Evolutionary conservation across 257 asterid genomes (phyloP).

Genomic region (Thymus mandschuricus): DNA sequence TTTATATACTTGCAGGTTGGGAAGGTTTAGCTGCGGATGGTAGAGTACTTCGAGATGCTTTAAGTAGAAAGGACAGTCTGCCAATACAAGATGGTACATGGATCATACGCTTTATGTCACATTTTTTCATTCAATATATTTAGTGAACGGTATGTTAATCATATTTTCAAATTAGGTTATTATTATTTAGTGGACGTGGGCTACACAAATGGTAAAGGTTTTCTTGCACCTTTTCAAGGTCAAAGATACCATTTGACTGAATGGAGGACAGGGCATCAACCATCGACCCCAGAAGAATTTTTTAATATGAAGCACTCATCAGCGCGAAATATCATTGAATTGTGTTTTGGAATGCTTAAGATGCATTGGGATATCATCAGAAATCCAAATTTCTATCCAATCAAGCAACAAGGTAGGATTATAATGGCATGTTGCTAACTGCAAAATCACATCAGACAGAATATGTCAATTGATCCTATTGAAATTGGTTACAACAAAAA

Average conservation of each 20-base stretch:
- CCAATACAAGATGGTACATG: background rate
- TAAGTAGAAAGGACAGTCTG: background rate
- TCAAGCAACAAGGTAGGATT: background rate
- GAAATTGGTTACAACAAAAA: too few species aligned
- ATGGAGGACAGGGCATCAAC: background rate
- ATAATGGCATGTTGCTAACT: background rate
- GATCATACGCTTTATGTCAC: background rate
- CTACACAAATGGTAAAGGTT: conserved; percentile 11
- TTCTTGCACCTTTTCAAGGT: conserved; percentile 8
- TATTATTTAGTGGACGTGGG: conserved; percentile 1
- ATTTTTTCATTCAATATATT: background rate
- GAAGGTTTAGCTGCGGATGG: background rate
- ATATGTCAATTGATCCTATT: too few species aligned
- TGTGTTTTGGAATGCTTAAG: background rate
- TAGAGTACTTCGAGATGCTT: background rate
- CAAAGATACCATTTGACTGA: background rate
- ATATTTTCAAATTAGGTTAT: background rate
- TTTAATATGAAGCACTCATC: conserved; percentile 9
- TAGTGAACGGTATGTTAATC: background rate
- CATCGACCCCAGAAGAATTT: background rate
- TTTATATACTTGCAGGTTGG: too few species aligned
- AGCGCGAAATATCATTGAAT: conserved; percentile 2
- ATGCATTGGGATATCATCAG: conserved; percentile 16
- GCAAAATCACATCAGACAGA: background rate
- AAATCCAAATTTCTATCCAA: conserved; percentile 8